Conservation (phyloP, 257 asterid genomes). For the Parsonsia alboflavescens region DNA sequence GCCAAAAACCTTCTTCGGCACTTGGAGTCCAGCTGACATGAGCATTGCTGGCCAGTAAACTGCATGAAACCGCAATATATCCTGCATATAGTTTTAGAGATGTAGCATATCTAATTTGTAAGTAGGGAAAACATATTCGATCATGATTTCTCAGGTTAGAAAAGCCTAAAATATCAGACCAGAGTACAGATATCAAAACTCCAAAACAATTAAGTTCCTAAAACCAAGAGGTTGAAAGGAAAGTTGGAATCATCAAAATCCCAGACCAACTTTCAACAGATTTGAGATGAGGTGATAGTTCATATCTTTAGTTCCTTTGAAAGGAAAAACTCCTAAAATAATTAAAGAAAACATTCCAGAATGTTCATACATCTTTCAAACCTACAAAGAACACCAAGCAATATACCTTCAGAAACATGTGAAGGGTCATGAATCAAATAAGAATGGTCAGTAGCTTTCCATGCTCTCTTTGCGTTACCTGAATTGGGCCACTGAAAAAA, state of each 20-base stretch:
- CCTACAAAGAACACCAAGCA: background rate
- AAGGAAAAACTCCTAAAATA: background rate
- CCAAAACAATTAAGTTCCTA: background rate
- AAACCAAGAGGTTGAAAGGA: background rate
- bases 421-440: too few relatives aligned
- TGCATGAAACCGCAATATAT: slow-evolving; percentile 96
- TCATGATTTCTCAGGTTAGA: background rate
- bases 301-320: background rate
- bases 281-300: background rate
- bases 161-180: background rate
- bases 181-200: background rate
- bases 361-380: background rate
- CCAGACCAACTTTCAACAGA: background rate
- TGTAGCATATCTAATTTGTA: background rate
- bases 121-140: background rate
- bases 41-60: slow-evolving; percentile 99
- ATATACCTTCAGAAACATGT: background rate
- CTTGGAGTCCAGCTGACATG: slow-evolving; percentile 85
- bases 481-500: background rate
- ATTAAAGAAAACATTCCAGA: background rate
- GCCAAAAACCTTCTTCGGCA: slow-evolving; percentile 91
- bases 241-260: background rate
- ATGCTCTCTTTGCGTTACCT: background rate
- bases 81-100: slow-evolving; percentile 40
- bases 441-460: background rate